A percentile compares a stretch with the other conserved stretches of the same genome.
These are phyloP conservation scores for Coleophoma cylindrospora DNA, from an alignment of 2,329 filamentous ascomycete genomes.

Conservation along the genomic window DNA sequence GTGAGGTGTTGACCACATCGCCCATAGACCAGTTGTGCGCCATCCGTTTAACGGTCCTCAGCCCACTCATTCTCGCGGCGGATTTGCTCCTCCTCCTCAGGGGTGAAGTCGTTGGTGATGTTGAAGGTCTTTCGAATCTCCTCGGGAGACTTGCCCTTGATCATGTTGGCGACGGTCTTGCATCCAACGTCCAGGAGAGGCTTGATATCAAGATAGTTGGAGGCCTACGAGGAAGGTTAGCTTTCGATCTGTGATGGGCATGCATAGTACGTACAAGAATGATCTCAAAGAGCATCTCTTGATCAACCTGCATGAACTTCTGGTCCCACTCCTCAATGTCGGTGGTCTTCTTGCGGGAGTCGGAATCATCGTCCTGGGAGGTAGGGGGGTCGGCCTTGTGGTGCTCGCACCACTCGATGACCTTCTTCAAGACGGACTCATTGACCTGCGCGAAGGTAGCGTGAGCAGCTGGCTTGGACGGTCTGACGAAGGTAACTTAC, in stretches of 20 bases:
- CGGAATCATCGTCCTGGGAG: slow-evolving; percentile 81
- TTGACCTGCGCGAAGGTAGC: slow-evolving; percentile 58
- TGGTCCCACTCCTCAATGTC: slow-evolving; percentile 99
- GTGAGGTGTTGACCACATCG: too few relatives aligned
- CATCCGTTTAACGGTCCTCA: slow-evolving; percentile 61
- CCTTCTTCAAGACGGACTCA: slow-evolving; percentile 89
- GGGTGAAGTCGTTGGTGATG: slow-evolving; percentile 98
- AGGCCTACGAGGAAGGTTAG: slow-evolving; percentile 53
- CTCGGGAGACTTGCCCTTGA: slow-evolving; percentile 99
- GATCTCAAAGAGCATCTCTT: slow-evolving; percentile 99
- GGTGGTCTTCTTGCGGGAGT: slow-evolving; percentile 95
- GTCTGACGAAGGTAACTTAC: slow-evolving; percentile 35
- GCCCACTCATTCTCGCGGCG: slow-evolving; percentile 89
- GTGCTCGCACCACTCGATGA: slow-evolving; percentile 96
- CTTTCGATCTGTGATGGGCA: neutral
- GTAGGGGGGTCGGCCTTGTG: slow-evolving; percentile 86
- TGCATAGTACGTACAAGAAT: slow-evolving; percentile 67
- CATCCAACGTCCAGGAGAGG: slow-evolving; percentile 94
- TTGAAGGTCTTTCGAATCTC: slow-evolving; percentile 99
- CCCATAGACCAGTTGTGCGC: too few relatives aligned
- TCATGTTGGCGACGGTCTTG: slow-evolving; percentile 99
- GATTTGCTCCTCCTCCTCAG: slow-evolving; percentile 98
- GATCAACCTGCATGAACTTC: slow-evolving; percentile 99
- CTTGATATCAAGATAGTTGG: slow-evolving; percentile 99
- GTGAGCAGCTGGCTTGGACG: too few relatives aligned